Conservation (phyloP, 306 rosid genomes). For the Prunus davidiana region DNA sequence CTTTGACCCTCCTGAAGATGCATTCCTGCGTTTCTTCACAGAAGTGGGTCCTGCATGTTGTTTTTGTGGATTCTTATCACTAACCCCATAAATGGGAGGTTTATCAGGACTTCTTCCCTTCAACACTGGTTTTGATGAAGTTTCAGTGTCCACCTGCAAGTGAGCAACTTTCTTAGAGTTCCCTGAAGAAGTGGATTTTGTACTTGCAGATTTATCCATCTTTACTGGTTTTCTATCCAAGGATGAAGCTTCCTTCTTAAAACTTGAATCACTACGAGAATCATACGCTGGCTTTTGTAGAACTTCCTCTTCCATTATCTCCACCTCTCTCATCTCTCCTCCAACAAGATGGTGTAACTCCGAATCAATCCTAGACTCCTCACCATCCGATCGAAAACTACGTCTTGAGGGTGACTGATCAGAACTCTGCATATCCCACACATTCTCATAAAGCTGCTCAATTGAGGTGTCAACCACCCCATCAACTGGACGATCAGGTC, state of each 20-base stretch:
- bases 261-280: slow-evolving; percentile 41
- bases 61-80: slow-evolving; percentile 43
- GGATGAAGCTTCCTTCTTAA: slow-evolving; percentile 46
- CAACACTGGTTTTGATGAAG: slow-evolving; percentile 37
- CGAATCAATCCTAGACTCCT: slow-evolving; percentile 91
- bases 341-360: slow-evolving; percentile 89
- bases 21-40: slow-evolving; percentile 35
- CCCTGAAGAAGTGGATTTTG: slow-evolving; percentile 47
- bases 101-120: slow-evolving; percentile 46
- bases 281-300: slow-evolving; percentile 42
- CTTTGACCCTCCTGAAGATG: slow-evolving; percentile 40
- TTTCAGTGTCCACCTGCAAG: slow-evolving; percentile 29
- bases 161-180: slow-evolving; percentile 42
- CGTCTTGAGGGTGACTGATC: slow-evolving; percentile 83
- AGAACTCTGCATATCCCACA: slow-evolving; percentile 97
- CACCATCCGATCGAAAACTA: slow-evolving; percentile 80
- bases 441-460: slow-evolving; percentile 93
- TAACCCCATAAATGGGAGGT: slow-evolving; percentile 50
- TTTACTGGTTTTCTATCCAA: slow-evolving; percentile 44
- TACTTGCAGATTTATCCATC: slow-evolving; percentile 36
- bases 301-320: slow-evolving; percentile 88
- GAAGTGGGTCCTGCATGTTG: slow-evolving; percentile 29
- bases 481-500: slow-evolving; percentile 32
- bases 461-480: slow-evolving; percentile 71
- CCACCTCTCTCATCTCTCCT: slow-evolving; percentile 90